Evolutionary conservation across 306 rosid species (phyloP), one percentile per base, ranked within the genome.

Genomic region (Ormosia emarginata): DNA sequence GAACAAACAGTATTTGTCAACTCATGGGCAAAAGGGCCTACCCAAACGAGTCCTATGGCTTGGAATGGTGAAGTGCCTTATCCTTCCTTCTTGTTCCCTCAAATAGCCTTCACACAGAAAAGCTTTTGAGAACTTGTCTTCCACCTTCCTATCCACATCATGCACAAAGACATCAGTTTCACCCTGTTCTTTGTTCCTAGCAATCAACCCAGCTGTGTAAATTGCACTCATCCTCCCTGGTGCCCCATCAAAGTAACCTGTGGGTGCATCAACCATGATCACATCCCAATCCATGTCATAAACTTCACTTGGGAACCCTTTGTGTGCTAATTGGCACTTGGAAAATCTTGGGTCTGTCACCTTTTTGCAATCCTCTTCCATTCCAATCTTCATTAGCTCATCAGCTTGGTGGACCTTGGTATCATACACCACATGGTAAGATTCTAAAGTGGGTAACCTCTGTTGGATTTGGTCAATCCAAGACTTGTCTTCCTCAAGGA

Each of bases 181-280:
- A 1, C 99, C 99, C 11, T 81, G 80, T 72, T 87, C 91, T 71
- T 85, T 89, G 80, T 95, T 95, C 90, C 99, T 87, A 1, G 93
- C 97, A 88, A 95, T 88, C 85, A 95, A 57, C 8, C 99, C 99
- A 0, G 98, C 98, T 14, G 99, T 93, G 87, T 92, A 95, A 7
- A 95, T 95, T 0, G 98, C 98, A 11, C 55, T 88, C 99, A 95
- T 95, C 78, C 99, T 88, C 17, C 99, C 99, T 0, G 99, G 98
- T 0, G 99, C 99, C 5, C 74, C 92, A 0, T 89, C 92, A 65
- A 84, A 86, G 76, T 87, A 95, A 12, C 99, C 99, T 0, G 97
- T 95, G 0, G 99, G 99, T 9, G 99, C 99, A 71, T 95, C 99
- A 56, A 95, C 98, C 99, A 95, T 95, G 32, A 95, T 95, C 84